phyloP scores from a whole-genome alignment of 768 basidiomycete species.

The Melanogaster broomeanus region DNA sequence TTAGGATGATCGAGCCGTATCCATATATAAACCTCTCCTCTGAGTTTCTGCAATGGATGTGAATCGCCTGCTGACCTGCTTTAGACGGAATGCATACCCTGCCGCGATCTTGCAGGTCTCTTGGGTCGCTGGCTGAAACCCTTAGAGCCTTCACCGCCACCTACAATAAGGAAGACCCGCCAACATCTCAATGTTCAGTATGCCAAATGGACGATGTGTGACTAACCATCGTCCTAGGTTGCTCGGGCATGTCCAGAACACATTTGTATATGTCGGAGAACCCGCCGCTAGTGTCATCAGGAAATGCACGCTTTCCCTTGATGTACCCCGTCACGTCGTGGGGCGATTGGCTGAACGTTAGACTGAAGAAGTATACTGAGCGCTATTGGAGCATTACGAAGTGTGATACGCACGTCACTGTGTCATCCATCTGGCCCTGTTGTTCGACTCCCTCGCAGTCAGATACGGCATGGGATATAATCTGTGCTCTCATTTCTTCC shows the following conservation, averaged over 20 bases:
- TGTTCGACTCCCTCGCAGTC: too few species aligned
- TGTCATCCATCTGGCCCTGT: too few species aligned
- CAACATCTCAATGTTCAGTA: neutral
- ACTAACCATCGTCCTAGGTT: neutral
- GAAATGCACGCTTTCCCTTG: conserved; percentile 30
- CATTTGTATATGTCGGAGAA: conserved; percentile 47
- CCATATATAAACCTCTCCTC: conserved; percentile 41
- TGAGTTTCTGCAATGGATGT: conserved; percentile 16
- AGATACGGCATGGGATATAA: too few species aligned
- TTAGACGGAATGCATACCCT: neutral
- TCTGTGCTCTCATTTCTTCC: too few species aligned
- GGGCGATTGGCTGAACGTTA: too few species aligned
- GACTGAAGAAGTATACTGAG: too few species aligned
- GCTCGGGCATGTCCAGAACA: conserved; percentile 20
- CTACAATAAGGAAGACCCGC: neutral
- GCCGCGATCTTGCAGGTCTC: neutral
- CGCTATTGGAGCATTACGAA: too few species aligned
- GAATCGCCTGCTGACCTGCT: too few species aligned
- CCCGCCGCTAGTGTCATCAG: conserved; percentile 41
- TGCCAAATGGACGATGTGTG: neutral
- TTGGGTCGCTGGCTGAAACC: neutral
- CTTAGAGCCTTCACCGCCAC: conserved; percentile 7
- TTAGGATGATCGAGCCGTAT: conserved; percentile 38
- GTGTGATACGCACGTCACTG: too few species aligned
- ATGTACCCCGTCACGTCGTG: conserved; percentile 28